Evolutionary conservation across 441 rosid genomes (phyloP).

Genomic region (Gossypium davidsonii): DNA sequence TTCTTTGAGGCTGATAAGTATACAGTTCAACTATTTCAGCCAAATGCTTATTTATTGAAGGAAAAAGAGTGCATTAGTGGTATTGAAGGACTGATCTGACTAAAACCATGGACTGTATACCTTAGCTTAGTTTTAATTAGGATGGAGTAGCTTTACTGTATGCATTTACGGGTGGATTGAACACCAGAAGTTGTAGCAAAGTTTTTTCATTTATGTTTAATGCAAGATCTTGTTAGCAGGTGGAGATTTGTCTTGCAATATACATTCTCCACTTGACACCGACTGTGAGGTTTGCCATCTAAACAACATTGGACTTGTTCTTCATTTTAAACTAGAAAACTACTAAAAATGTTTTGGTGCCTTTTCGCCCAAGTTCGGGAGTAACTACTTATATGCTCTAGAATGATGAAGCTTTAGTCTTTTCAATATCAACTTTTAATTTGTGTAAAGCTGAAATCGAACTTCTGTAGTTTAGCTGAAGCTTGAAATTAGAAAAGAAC

Average conservation of each 20-base stretch:
- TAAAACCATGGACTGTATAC: neutral
- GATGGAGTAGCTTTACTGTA: neutral
- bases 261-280: neutral
- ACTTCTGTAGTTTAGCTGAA: neutral
- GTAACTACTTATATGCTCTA: neutral
- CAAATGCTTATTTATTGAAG: neutral
- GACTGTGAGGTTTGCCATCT: neutral
- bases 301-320: neutral
- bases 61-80: neutral
- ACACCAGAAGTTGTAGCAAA: neutral
- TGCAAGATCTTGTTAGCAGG: neutral
- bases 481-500: neutral
- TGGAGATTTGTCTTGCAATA: conserved; percentile 2
- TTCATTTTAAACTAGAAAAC: neutral
- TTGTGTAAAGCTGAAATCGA: neutral
- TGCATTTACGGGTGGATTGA: neutral
- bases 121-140: neutral
- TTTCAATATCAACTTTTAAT: neutral
- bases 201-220: neutral
- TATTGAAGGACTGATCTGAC: neutral
- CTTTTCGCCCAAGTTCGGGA: neutral
- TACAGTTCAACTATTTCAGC: neutral
- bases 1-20: neutral
- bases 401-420: neutral
- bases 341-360: neutral